Conservation (phyloP, 805 yeast genomes). For the Starmerella tilneyi region DNA sequence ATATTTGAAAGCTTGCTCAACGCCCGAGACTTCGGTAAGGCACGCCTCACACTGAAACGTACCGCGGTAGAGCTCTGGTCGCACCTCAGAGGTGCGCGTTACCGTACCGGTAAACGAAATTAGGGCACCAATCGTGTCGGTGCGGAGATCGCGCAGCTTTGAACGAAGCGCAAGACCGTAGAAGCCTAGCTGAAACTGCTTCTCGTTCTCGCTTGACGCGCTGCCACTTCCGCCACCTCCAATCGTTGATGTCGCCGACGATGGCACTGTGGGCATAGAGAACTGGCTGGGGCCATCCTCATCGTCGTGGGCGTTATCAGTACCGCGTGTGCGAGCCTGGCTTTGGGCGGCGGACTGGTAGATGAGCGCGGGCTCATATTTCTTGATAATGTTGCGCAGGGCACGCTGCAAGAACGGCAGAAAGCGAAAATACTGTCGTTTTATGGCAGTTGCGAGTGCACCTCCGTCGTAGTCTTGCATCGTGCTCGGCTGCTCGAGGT, state of each 20-base stretch:
- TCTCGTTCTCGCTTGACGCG: constrained; percentile 41
- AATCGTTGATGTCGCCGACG: constrained; percentile 2
- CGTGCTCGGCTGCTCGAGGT: constrained; percentile 53
- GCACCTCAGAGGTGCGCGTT: constrained; percentile 88
- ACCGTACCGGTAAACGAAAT: constrained; percentile 87
- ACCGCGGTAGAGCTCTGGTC: constrained; percentile 85
- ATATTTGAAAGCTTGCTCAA: constrained; percentile 85
- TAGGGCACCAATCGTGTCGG: constrained; percentile 78
- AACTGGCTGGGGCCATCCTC: constrained; percentile 1
- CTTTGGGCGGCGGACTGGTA: constrained; percentile 15
- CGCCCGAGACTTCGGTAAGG: constrained; percentile 70
- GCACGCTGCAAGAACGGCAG: constrained; percentile 74
- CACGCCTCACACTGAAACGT: constrained; percentile 85
- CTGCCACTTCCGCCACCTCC: too few species aligned
- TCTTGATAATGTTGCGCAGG: constrained; percentile 58
- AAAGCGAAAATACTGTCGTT: constrained; percentile 87
- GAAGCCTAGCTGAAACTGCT: constrained; percentile 81
- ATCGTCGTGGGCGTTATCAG: neutral
- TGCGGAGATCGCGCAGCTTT: constrained; percentile 79
- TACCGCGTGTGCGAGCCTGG: neutral
- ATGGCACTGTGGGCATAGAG: constrained; percentile 5
- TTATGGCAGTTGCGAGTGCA: constrained; percentile 76
- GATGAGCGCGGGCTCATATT: constrained; percentile 63
- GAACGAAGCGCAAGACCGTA: constrained; percentile 73
- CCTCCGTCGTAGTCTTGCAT: constrained; percentile 41